Percentiles rank a stretch among this genome's conserved stretches.
Conservation (phyloP, 345 rosid species). For the Eutrema japonicum region DNA sequence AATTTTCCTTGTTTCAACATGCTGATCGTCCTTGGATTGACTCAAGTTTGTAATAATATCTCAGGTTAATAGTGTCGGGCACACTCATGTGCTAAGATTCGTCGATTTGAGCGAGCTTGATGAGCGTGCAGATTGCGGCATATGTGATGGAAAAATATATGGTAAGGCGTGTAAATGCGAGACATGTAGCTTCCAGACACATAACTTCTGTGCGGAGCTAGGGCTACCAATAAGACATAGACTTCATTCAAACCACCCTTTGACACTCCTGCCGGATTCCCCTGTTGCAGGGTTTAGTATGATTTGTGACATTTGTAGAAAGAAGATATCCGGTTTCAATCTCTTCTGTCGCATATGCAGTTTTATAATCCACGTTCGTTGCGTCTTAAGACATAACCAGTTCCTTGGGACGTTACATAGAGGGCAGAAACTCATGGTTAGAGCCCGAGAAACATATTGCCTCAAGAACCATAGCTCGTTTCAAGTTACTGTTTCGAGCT, state of each 20-base stretch:
- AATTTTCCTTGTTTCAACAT: neutral
- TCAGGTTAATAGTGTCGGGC: neutral
- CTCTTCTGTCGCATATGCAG: conserved; percentile 18
- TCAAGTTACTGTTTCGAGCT: neutral
- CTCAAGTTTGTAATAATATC: neutral
- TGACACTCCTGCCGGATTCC: neutral
- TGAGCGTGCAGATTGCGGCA: neutral
- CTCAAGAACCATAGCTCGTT: neutral
- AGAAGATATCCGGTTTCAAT: neutral
- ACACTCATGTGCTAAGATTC: conserved; percentile 1
- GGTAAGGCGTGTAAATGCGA: conserved; percentile 2
- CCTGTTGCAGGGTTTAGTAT: neutral
- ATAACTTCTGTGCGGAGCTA: conserved; percentile 8
- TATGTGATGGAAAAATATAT: neutral
- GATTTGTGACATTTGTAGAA: neutral
- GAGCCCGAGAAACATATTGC: neutral
- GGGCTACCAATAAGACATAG: neutral
- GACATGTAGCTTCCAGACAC: conserved; percentile 4
- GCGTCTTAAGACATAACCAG: neutral
- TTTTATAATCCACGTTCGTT: neutral
- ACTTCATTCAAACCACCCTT: conserved; percentile 1
- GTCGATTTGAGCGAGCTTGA: neutral
- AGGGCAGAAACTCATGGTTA: conserved; percentile 15
- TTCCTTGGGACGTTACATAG: neutral
- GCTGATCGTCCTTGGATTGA: neutral